These are phyloP conservation scores for Chaetomiaceae sp. DNA, from an alignment of 2,329 filamentous ascomycete species.

Conservation along the genomic window DNA sequence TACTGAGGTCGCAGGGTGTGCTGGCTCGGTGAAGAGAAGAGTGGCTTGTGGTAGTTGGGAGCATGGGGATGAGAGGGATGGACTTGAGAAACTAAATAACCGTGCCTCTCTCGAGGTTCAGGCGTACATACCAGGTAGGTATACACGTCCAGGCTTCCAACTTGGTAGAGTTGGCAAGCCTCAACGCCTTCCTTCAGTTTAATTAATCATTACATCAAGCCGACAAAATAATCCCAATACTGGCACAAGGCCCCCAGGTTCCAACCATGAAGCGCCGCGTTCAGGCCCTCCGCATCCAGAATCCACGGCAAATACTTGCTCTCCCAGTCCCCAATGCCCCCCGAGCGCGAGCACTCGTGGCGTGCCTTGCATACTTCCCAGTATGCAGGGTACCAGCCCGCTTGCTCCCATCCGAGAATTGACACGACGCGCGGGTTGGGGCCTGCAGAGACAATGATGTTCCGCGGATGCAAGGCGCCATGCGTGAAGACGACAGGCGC, in stretches of 20 bases:
- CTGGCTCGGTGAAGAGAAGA: too few relatives aligned
- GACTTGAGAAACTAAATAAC: too few relatives aligned
- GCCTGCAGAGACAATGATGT: slow-evolving; percentile 18
- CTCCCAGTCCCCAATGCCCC: slow-evolving; percentile 12
- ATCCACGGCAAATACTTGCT: slow-evolving; percentile 15
- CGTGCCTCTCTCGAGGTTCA: too few relatives aligned
- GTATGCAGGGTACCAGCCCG: slow-evolving; percentile 23
- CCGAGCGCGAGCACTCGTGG: slow-evolving; percentile 13
- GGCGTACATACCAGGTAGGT: too few relatives aligned
- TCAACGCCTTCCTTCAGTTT: too few relatives aligned
- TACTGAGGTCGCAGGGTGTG: too few relatives aligned
- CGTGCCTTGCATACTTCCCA: slow-evolving; percentile 23
- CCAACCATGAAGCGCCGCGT: slow-evolving; percentile 7
- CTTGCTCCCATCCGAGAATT: slow-evolving; percentile 22
- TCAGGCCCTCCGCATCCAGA: slow-evolving; percentile 11
- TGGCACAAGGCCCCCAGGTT: slow-evolving; percentile 13
- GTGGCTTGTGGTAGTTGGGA: too few relatives aligned
- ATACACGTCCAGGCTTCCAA: too few relatives aligned
- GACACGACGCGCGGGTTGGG: slow-evolving; percentile 13
- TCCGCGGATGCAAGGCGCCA: slow-evolving; percentile 17
- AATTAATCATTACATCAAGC: slow-evolving; percentile 12
- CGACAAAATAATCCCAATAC: slow-evolving; percentile 22
- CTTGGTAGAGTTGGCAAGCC: too few relatives aligned
- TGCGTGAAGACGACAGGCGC: slow-evolving; percentile 21
- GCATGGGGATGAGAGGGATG: too few relatives aligned